phyloP scores from a whole-genome alignment of 495 filamentous ascomycete genomes.

The Penicillium crystallinum region DNA sequence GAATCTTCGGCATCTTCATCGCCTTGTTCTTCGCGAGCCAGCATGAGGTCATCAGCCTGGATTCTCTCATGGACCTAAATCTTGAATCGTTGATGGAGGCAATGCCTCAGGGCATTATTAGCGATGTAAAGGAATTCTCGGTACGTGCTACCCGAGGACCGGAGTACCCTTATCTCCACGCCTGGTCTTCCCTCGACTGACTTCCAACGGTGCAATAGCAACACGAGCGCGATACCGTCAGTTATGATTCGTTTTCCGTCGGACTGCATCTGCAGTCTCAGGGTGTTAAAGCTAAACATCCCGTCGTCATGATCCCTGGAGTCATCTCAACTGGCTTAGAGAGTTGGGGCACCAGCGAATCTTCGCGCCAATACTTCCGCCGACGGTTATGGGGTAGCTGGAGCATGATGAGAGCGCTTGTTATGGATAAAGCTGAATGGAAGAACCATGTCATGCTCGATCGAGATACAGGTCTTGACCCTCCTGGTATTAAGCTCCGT shows the following conservation, averaged over 20 bases:
- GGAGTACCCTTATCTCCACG: not conserved
- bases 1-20: slow-evolving; percentile 72
- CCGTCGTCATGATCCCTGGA: slow-evolving; percentile 93
- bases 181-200: not conserved
- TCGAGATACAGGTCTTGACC: slow-evolving; percentile 84
- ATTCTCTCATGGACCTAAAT: slow-evolving; percentile 73
- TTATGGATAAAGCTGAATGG: slow-evolving; percentile 89
- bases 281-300: slow-evolving; percentile 76
- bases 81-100: slow-evolving; percentile 78
- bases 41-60: slow-evolving; percentile 79
- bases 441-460: slow-evolving; percentile 97
- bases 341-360: slow-evolving; percentile 84
- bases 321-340: slow-evolving; percentile 97
- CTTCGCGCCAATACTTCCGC: slow-evolving; percentile 83
- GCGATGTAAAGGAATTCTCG: slow-evolving; percentile 76
- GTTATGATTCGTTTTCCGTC: slow-evolving; percentile 89
- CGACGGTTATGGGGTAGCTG: slow-evolving; percentile 94
- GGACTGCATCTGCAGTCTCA: slow-evolving; percentile 78
- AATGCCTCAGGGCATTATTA: slow-evolving; percentile 73
- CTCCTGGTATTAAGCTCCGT: slow-evolving; percentile 84
- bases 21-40: slow-evolving; percentile 81
- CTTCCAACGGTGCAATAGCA: slow-evolving; percentile 41
- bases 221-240: slow-evolving; percentile 79
- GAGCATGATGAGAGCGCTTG: slow-evolving; percentile 95
- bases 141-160: slow-evolving; percentile 37